A percentile compares a stretch with the other conserved stretches of the same genome.
Conservation (phyloP, 2,329 filamentous ascomycete species). For the Hypoxylon sp. region DNA sequence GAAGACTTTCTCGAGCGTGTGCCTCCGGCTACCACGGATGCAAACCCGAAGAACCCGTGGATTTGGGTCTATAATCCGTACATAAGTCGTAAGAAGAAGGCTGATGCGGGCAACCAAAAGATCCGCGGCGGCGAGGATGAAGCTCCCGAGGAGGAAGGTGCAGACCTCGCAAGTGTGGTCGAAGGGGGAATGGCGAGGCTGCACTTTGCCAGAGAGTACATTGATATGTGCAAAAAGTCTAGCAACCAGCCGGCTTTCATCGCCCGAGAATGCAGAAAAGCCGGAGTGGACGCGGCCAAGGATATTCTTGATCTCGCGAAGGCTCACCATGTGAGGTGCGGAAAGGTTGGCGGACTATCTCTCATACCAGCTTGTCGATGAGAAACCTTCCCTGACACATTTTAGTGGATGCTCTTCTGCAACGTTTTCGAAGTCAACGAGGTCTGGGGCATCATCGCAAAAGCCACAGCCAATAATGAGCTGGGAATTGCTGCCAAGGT, state of each 20-base stretch:
- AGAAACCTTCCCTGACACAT: constrained; percentile 4
- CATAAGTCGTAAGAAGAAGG: constrained; percentile 55
- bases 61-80: constrained; percentile 80
- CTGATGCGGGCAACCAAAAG: constrained; percentile 52
- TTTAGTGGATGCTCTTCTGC: constrained; percentile 80
- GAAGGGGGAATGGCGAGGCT: constrained; percentile 66
- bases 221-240: constrained; percentile 59
- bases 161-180: constrained; percentile 63
- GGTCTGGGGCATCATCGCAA: constrained; percentile 75
- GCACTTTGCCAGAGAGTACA: constrained; percentile 60
- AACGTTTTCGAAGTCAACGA: constrained; percentile 65
- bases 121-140: constrained; percentile 63
- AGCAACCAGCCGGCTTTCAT: constrained; percentile 54
- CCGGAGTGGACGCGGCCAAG: constrained; percentile 62
- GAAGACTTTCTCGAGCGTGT: constrained; percentile 75
- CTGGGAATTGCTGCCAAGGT: constrained; percentile 82
- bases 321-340: constrained; percentile 68
- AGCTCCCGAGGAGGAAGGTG: constrained; percentile 60
- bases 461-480: constrained; percentile 74
- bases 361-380: background rate
- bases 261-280: constrained; percentile 62
- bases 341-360: constrained; percentile 68
- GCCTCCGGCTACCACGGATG: constrained; percentile 72
- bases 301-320: constrained; percentile 73
- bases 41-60: constrained; percentile 67